Evolutionary conservation across 1,139 yeast species (phyloP).

Genomic region (Pichia sp.): DNA sequence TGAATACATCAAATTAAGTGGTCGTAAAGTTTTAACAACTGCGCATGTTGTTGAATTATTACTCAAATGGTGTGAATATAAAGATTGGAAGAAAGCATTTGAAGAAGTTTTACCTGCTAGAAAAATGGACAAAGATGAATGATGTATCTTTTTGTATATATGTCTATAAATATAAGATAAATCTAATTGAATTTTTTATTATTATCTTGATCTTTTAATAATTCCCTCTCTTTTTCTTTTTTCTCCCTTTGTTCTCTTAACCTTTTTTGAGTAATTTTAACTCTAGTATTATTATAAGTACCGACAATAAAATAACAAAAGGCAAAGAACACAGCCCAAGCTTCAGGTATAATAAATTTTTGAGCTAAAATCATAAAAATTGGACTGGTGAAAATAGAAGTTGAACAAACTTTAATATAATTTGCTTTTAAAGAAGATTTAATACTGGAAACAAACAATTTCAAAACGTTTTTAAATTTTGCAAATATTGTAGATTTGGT

Average conservation of each 20-base stretch:
- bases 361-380: slow-evolving; percentile 67
- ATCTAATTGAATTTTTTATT: not conserved
- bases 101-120: slow-evolving; percentile 79
- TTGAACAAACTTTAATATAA: slow-evolving; percentile 50
- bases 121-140: slow-evolving; percentile 39
- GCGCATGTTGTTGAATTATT: slow-evolving; percentile 88
- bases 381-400: slow-evolving; percentile 63
- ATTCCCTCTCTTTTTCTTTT: slow-evolving; percentile 2
- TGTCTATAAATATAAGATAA: not conserved
- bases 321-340: slow-evolving; percentile 83
- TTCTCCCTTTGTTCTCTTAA: slow-evolving; percentile 4
- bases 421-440: slow-evolving; percentile 42
- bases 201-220: not conserved
- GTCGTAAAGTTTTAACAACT: slow-evolving; percentile 86
- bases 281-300: slow-evolving; percentile 62
- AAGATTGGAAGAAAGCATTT: slow-evolving; percentile 83
- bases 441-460: not conserved
- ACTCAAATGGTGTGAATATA: slow-evolving; percentile 70
- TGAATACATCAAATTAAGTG: slow-evolving; percentile 73
- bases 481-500: slow-evolving; percentile 26
- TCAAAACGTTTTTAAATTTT: not conserved
- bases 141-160: too few relatives aligned
- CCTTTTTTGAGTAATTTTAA: slow-evolving; percentile 19
- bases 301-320: slow-evolving; percentile 69
- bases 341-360: slow-evolving; percentile 59